Evolutionary conservation across 257 asterid genomes (phyloP).

Genomic region (Solanum clarkiae): DNA sequence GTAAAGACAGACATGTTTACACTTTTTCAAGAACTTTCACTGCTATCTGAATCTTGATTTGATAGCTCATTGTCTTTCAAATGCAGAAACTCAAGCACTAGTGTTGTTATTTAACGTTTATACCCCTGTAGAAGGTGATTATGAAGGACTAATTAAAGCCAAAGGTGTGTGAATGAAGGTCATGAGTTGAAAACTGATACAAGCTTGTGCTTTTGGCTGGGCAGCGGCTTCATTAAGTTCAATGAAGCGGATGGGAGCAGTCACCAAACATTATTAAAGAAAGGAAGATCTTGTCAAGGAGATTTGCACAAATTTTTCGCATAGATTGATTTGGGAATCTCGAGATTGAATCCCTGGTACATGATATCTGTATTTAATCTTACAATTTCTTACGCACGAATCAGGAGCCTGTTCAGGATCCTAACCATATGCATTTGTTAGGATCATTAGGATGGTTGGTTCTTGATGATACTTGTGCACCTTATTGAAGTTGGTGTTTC

Average conservation of each 20-base stretch:
- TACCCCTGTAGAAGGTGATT: background rate
- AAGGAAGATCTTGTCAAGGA: background rate
- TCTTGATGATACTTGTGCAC: background rate
- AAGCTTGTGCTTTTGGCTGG: background rate
- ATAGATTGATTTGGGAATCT: background rate
- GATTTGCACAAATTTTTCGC: background rate
- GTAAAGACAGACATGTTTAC: background rate
- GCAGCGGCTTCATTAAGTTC: background rate
- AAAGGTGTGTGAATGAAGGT: background rate
- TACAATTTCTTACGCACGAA: background rate
- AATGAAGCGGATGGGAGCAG: background rate
- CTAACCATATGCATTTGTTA: background rate
- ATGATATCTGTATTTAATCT: background rate
- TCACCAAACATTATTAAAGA: background rate
- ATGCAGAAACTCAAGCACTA: background rate
- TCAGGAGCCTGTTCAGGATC: background rate
- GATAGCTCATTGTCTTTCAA: background rate
- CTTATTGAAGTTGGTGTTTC: background rate
- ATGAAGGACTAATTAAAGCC: background rate
- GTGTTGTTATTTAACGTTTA: background rate
- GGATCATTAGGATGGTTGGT: background rate
- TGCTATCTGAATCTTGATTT: background rate
- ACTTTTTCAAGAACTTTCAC: background rate
- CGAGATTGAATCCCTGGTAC: background rate
- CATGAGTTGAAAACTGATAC: background rate